Conservation (phyloP, 495 filamentous ascomycete species). For the Parachaetomium inaequale region DNA sequence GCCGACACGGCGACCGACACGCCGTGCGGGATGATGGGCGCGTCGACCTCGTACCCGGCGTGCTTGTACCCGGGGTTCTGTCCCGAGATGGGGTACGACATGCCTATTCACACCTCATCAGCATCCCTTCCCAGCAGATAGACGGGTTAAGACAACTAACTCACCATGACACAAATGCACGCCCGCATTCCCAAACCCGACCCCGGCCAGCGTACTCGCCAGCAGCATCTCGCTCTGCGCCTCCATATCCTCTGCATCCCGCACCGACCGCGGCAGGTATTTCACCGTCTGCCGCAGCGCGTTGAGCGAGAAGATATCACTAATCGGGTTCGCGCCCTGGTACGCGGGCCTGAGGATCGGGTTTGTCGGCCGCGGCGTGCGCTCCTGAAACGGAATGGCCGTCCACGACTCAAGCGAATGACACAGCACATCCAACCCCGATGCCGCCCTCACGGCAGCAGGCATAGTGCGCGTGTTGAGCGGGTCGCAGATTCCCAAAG, state of each 20-base stretch:
- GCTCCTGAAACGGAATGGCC: conserved; percentile 86
- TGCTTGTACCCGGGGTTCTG: conserved; percentile 92
- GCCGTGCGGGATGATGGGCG: conserved; percentile 89
- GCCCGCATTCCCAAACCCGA: conserved; percentile 96
- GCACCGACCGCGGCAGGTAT: conserved; percentile 82
- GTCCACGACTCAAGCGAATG: conserved; percentile 94
- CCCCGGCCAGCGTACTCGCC: conserved; percentile 87
- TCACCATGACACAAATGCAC: conserved; percentile 90
- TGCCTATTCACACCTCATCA: no score
- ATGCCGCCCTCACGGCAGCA: conserved; percentile 78
- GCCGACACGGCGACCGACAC: conserved; percentile 94
- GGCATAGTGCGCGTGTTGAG: conserved; percentile 96
- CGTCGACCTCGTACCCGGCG: conserved; percentile 67
- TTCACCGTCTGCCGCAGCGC: conserved; percentile 78
- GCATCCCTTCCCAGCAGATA: no score
- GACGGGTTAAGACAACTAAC: conserved; percentile 9
- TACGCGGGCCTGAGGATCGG: conserved; percentile 90
- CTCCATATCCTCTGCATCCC: conserved; percentile 83
- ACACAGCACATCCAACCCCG: conserved; percentile 90
- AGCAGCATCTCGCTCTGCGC: conserved; percentile 94
- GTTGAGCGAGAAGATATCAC: conserved; percentile 87
- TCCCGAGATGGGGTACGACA: conserved; percentile 92
- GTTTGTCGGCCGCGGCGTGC: conserved; percentile 78
- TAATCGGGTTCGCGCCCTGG: conserved; percentile 96
- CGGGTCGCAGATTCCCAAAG: conserved; percentile 92